phyloP scores from a whole-genome alignment of 805 yeast species.

The Metschnikowia lachancei region DNA sequence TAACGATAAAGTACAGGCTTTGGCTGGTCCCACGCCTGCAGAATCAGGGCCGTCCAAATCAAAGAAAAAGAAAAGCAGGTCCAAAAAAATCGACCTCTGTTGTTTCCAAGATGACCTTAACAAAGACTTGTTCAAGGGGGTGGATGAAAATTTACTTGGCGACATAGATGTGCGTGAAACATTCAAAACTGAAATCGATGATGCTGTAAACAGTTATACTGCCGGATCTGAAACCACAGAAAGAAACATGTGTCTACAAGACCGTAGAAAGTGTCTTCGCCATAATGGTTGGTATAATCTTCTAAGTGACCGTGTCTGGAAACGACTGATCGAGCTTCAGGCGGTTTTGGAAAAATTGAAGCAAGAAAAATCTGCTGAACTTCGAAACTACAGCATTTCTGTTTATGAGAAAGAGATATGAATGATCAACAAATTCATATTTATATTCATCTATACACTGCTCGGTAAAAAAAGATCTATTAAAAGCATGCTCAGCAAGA shows the following conservation, averaged over 20 bases:
- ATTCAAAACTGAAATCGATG: slow-evolving; percentile 18
- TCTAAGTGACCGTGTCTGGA: slow-evolving; percentile 32
- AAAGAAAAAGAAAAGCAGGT: slow-evolving; percentile 21
- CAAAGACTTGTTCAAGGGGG: not conserved
- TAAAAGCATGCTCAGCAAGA: not conserved
- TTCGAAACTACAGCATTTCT: slow-evolving; percentile 38
- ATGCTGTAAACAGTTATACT: slow-evolving; percentile 15
- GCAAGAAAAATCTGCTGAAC: slow-evolving; percentile 27
- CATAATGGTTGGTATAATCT: slow-evolving; percentile 53
- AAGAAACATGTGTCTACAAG: slow-evolving; percentile 45
- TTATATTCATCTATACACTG: not conserved
- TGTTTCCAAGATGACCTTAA: slow-evolving; percentile 43
- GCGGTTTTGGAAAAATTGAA: slow-evolving; percentile 29
- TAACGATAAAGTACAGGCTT: slow-evolving; percentile 31
- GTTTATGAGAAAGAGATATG: slow-evolving; percentile 21
- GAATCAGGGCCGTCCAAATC: slow-evolving; percentile 18
- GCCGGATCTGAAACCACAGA: slow-evolving; percentile 7
- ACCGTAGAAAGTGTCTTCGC: slow-evolving; percentile 53
- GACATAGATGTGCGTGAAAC: slow-evolving; percentile 9
- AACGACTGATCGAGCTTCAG: slow-evolving; percentile 33
- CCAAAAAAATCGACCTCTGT: slow-evolving; percentile 49
- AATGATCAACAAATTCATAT: not conserved
- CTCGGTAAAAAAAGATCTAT: not conserved
- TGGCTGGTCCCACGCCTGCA: slow-evolving; percentile 18
- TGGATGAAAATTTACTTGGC: not conserved